Conservation (phyloP, 2,329 filamentous ascomycete genomes). For the Ilyonectria mors-panacis region DNA sequence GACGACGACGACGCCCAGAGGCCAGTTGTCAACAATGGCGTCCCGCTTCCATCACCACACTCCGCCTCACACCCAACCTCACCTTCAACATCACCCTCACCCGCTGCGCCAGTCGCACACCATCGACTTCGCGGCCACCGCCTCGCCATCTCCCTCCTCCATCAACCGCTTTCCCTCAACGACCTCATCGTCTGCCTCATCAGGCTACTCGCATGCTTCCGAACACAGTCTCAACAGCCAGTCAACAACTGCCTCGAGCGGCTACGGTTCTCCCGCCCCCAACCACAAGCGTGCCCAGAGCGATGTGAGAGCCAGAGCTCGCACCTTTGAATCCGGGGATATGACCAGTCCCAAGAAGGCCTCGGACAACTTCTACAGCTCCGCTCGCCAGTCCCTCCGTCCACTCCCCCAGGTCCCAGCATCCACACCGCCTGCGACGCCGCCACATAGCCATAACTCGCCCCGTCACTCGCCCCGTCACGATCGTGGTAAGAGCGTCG, state of each 20-base stretch:
- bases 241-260: slow-evolving; percentile 80
- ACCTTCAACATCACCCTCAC: slow-evolving; percentile 38
- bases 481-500: slow-evolving; percentile 76
- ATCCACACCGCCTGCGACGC: slow-evolving; percentile 57
- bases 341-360: slow-evolving; percentile 60
- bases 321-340: slow-evolving; percentile 62
- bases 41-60: slow-evolving; percentile 56
- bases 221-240: slow-evolving; percentile 72
- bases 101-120: slow-evolving; percentile 69
- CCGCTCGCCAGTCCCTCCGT: slow-evolving; percentile 82
- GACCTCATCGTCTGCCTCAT: slow-evolving; percentile 79
- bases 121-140: slow-evolving; percentile 61
- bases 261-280: slow-evolving; percentile 59
- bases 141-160: slow-evolving; percentile 46
- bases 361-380: slow-evolving; percentile 78
- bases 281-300: slow-evolving; percentile 83
- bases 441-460: slow-evolving; percentile 53
- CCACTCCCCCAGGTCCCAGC: slow-evolving; percentile 79
- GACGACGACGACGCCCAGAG: slow-evolving; percentile 37
- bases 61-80: slow-evolving; percentile 34
- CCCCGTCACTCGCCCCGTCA: slow-evolving; percentile 60
- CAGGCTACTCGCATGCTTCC: slow-evolving; percentile 74
- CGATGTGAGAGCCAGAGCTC: slow-evolving; percentile 73
- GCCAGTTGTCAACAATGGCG: slow-evolving; percentile 62
- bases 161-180: slow-evolving; percentile 77